A percentile compares a stretch with the other conserved stretches of the same genome.
phyloP scores from a whole-genome alignment of 306 rosid genomes.

The Amphicarpaea edgeworthii region DNA sequence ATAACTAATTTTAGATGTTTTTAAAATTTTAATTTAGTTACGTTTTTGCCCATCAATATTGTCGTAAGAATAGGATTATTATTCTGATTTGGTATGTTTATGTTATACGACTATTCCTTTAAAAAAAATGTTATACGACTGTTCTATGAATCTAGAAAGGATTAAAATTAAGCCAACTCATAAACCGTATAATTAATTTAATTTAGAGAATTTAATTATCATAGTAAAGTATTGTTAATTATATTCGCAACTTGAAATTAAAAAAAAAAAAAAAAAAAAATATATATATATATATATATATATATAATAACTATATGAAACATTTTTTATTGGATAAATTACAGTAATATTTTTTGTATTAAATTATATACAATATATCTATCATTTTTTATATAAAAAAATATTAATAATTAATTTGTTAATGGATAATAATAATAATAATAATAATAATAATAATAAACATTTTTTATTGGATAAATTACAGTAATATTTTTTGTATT shows the following conservation, averaged over 20 bases:
- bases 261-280: background rate
- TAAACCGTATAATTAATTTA: background rate
- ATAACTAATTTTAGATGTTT: background rate
- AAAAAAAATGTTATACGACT: too few relatives aligned
- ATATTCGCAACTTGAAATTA: background rate
- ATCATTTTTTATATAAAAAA: too few relatives aligned
- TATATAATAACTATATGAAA: too few relatives aligned
- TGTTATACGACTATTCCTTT: too few relatives aligned
- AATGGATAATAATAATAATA: too few relatives aligned
- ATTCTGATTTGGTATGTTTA: background rate
- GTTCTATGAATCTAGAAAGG: background rate
- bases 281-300: too few relatives aligned
- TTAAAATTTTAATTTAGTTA: background rate
- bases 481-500: background rate
- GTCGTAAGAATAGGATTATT: background rate
- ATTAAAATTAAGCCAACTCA: background rate
- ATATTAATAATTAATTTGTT: too few relatives aligned
- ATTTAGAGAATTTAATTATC: background rate
- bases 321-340: background rate
- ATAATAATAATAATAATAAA: too few relatives aligned
- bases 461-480: background rate
- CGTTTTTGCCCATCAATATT: background rate
- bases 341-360: background rate
- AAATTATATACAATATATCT: too few relatives aligned
- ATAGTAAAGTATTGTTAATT: background rate